These are phyloP conservation scores for Aquilaria malaccensis DNA, from an alignment of 345 rosid species.

Conservation along the genomic window DNA sequence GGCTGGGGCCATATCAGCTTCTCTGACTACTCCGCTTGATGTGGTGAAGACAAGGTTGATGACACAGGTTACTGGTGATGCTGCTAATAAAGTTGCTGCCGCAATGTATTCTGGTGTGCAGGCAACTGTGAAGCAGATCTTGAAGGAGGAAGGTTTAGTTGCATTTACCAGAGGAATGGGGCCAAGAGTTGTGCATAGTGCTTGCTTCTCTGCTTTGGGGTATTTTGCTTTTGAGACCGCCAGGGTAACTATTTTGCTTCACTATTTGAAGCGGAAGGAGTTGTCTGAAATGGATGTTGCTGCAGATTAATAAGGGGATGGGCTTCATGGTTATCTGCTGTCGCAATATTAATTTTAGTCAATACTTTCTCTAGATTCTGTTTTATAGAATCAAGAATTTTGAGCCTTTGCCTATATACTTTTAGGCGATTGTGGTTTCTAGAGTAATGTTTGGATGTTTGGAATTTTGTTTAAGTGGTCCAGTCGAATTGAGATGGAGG, in stretches of 20 bases:
- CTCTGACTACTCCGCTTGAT: constrained; percentile 82
- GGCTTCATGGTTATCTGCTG: too few species aligned
- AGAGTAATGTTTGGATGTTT: too few species aligned
- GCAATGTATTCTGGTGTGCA: constrained; percentile 57
- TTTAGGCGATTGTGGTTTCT: too few species aligned
- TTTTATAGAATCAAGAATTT: too few species aligned
- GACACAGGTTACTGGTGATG: constrained; percentile 64
- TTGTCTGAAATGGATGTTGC: constrained; percentile 24
- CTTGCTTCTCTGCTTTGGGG: constrained; percentile 81
- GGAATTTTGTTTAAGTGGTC: too few species aligned
- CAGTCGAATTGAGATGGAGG: too few species aligned
- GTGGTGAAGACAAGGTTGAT: constrained; percentile 93
- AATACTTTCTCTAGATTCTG: too few species aligned
- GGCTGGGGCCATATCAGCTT: constrained; percentile 92
- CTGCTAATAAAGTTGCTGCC: constrained; percentile 40
- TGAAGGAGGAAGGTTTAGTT: constrained; percentile 87
- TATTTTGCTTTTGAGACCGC: constrained; percentile 98
- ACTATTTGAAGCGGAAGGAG: constrained; percentile 57
- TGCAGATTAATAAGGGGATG: constrained; percentile 18
- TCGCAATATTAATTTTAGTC: too few species aligned
- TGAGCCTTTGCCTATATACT: too few species aligned
- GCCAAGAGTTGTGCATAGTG: constrained; percentile 88
- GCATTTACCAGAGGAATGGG: constrained; percentile 86
- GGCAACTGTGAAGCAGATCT: constrained; percentile 59
- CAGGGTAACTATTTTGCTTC: constrained; percentile 62